Conservation (phyloP, 192 early-diverging fungal genomes). For the Rhizophagus clarus region DNA sequence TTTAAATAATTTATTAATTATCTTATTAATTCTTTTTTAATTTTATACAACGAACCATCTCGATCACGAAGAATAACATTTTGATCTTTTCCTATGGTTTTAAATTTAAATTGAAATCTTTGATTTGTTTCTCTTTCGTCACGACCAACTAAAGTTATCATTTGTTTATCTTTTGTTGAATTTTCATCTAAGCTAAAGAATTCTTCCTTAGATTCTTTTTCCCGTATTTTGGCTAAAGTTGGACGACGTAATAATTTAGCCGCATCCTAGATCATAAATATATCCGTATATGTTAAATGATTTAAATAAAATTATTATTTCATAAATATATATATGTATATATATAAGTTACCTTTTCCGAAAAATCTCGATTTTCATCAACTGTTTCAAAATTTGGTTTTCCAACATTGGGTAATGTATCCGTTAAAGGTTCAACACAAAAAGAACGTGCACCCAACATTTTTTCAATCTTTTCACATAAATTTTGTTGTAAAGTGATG, state of each 20-base stretch:
- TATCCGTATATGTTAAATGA: not conserved
- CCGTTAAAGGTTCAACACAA: conserved; percentile 54
- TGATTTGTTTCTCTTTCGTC: conserved; percentile 32
- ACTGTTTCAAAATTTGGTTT: conserved; percentile 81
- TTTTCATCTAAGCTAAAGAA: conserved; percentile 37
- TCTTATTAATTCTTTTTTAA: not conserved
- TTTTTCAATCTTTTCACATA: conserved; percentile 83
- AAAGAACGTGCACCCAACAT: conserved; percentile 65
- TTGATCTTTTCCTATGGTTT: conserved; percentile 35
- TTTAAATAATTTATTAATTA: conserved; percentile 2
- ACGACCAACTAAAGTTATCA: conserved; percentile 25
- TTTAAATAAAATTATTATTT: not conserved
- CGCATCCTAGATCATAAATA: conserved; percentile 58
- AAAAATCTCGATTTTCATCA: conserved; percentile 76
- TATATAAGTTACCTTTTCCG: conserved; percentile 57
- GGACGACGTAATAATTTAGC: conserved; percentile 76
- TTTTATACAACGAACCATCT: conserved; percentile 20
- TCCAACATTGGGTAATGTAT: conserved; percentile 59
- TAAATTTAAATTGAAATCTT: conserved; percentile 48
- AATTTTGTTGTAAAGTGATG: conserved; percentile 62
- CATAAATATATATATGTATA: no score
- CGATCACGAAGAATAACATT: conserved; percentile 1
- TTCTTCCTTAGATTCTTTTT: conserved; percentile 35
- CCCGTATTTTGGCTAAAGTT: conserved; percentile 48
- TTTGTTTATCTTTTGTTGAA: conserved; percentile 29